Base-by-base conservation (phyloP, 768 basidiomycete genomes). In the Coprinellus aureogranulatus region DNA sequence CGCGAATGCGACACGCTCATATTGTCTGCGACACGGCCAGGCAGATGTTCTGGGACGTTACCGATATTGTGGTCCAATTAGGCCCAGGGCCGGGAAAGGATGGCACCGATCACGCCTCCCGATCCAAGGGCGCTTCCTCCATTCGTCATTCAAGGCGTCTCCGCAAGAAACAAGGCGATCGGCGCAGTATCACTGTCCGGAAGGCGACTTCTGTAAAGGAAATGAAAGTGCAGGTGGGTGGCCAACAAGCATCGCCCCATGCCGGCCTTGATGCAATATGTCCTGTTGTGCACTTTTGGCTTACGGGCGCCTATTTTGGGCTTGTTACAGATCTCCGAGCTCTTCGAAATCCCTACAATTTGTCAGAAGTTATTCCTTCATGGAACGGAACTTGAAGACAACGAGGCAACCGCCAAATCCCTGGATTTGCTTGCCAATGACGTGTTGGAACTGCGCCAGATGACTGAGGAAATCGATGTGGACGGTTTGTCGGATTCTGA, bases 141-240 rank as follows among this genome's bases (percentile, higher is more conserved):
- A 68, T 75, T 57, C 79, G 88, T 61, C 87, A 90, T 57, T 92
- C 91, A 20, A 85, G 81, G 63, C 86, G 91, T 20, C 76, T 92
- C 45, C 84, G 85, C 45, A 80, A 80, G 66, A 78, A 82, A 54
- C 67, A 74, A 26, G 81, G 77, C 8, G 81, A 81, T 63, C 72
- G 75, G 60, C 78, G 77, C 57, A 81, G 71, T 61, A 65, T 90
- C 49, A 78, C 72, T 11, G 78, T 93, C 45, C 74, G 75, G 44
- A 92, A 89, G 68, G 67, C 71, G 28, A 90, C 82, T 60, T 85
- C 87, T 0, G 79, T 94, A 51, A 91, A 87, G 68, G 90, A 92
- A 16, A 82, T 93, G 64, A 92, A 92, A 70, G 66, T 89, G 54
- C 78, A 82, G 77, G 88, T 90, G 57, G 58, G 82, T 34, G 34